These are phyloP conservation scores for Mrakia blollopis DNA, from an alignment of 768 basidiomycete genomes.

Conservation along the genomic window DNA sequence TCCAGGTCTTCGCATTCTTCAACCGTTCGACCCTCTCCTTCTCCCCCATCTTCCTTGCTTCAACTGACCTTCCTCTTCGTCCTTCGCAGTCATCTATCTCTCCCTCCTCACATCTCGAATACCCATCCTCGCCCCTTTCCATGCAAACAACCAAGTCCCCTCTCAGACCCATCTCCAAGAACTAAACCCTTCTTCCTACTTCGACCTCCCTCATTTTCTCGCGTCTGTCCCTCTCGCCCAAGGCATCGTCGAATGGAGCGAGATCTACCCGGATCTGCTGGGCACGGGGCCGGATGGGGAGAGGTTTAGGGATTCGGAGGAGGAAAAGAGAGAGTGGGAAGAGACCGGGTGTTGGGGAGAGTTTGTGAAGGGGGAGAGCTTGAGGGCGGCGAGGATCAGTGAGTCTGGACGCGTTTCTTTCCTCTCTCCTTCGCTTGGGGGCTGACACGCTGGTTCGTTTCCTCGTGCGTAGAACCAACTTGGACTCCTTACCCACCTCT, in stretches of 20 bases:
- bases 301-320: neutral
- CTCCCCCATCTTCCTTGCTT: neutral
- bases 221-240: neutral
- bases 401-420: neutral
- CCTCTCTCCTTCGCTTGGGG: neutral
- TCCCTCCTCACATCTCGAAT: neutral
- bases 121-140: neutral
- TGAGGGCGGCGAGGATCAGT: neutral
- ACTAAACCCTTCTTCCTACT: neutral
- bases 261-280: neutral
- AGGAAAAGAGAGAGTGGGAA: neutral
- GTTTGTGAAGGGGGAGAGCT: neutral
- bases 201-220: neutral
- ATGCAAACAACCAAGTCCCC: slow-evolving; percentile 3
- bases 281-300: neutral
- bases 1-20: neutral
- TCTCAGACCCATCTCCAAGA: neutral
- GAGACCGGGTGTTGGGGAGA: neutral
- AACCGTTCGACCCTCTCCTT: neutral
- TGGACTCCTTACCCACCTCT: slow-evolving; percentile 1
- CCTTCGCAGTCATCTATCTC: neutral
- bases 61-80: neutral
- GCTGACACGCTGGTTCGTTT: neutral
- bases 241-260: neutral
- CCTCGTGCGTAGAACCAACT: neutral